Evolutionary conservation across 768 basidiomycete genomes (phyloP).

Genomic region (Solioccasus polychromus): DNA sequence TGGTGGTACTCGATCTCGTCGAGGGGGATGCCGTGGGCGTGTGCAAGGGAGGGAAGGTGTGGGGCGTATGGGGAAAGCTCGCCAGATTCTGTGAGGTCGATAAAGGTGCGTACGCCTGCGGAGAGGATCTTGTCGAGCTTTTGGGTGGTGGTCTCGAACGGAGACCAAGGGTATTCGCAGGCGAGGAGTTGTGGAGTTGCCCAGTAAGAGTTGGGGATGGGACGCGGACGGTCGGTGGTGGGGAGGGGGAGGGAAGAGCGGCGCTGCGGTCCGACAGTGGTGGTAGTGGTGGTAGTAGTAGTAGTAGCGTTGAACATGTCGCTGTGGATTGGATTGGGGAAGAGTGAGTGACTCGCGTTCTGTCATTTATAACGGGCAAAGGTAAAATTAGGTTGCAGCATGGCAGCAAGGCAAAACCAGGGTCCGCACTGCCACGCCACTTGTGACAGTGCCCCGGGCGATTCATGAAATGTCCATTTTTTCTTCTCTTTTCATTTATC

Average conservation of each 20-base stretch:
- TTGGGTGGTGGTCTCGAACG: constrained; percentile 49
- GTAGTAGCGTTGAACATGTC: too few relatives aligned
- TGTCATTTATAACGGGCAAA: too few relatives aligned
- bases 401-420: too few relatives aligned
- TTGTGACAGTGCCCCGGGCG: too few relatives aligned
- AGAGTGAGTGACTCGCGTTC: too few relatives aligned
- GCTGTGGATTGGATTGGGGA: too few relatives aligned
- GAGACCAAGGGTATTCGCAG: constrained; percentile 80
- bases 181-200: constrained; percentile 69
- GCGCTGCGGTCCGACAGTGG: too few relatives aligned
- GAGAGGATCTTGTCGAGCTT: constrained; percentile 72
- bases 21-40: constrained; percentile 52
- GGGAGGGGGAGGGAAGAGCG: constrained; percentile 19
- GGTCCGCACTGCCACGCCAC: too few relatives aligned
- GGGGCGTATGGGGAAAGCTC: constrained; percentile 68
- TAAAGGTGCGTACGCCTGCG: constrained; percentile 75
- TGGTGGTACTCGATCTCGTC: constrained; percentile 67
- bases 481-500: too few relatives aligned
- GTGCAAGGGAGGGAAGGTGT: constrained; percentile 52
- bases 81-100: constrained; percentile 80
- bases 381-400: too few relatives aligned
- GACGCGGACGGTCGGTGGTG: constrained; percentile 37
- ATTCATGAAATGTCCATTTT: too few relatives aligned
- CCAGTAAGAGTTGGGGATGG: constrained; percentile 87
- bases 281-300: too few relatives aligned